phyloP scores from a whole-genome alignment of 192 early-diverging fungal species.

The Backusella tuberculispora region DNA sequence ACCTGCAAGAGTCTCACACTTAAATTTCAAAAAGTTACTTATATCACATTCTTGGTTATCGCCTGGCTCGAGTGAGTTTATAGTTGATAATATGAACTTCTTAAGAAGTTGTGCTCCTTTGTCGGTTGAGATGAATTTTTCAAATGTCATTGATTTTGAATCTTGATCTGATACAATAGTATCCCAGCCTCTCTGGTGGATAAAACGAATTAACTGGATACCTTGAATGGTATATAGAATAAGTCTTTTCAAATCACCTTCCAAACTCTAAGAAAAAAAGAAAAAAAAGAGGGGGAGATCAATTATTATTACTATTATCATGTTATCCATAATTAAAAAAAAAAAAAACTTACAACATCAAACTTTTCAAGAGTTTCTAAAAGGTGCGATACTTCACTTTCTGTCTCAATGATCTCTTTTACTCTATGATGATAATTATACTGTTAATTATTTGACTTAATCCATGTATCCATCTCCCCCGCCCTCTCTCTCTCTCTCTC shows the following conservation, averaged over 20 bases:
- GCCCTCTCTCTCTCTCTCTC: too few species aligned
- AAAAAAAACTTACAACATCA: not conserved
- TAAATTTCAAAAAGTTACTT: not conserved
- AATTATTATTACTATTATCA: not conserved
- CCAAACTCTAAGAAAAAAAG: not conserved
- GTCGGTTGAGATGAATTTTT: not conserved
- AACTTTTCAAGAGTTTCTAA: not conserved
- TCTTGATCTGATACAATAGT: not conserved
- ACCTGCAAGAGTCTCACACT: not conserved
- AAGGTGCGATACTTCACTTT: not conserved
- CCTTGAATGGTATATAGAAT: not conserved
- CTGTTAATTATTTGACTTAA: too few species aligned
- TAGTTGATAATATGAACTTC: not conserved
- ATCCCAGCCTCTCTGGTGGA: not conserved
- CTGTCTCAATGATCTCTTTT: not conserved
- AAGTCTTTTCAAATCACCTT: not conserved
- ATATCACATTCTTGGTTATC: not conserved
- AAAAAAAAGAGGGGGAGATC: not conserved
- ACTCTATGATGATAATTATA: not conserved
- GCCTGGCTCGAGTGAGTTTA: not conserved
- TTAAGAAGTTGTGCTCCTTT: constrained; percentile 1
- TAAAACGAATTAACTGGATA: not conserved
- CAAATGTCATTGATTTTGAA: not conserved
- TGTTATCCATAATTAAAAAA: not conserved
- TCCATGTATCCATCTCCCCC: too few species aligned